phyloP scores from a whole-genome alignment of 2,329 filamentous ascomycete genomes.

The Tolypocladium tropicale region DNA sequence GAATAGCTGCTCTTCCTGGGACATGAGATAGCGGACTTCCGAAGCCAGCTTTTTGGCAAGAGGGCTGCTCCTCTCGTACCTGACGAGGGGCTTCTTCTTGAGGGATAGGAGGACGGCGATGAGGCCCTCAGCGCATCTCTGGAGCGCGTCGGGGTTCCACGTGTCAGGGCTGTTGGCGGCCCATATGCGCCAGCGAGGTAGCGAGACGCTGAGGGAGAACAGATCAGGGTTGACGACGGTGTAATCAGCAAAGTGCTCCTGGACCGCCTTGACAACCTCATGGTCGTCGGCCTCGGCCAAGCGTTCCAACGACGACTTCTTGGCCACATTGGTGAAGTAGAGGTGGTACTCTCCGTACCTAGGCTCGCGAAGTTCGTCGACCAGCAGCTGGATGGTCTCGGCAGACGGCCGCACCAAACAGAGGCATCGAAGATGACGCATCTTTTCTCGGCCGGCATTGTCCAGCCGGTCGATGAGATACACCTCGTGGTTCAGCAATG shows the following conservation, averaged over 20 bases:
- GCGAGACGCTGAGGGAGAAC: constrained; percentile 66
- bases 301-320: constrained; percentile 89
- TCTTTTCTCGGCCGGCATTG: constrained; percentile 84
- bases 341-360: constrained; percentile 97
- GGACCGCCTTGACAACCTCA: constrained; percentile 86
- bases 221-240: constrained; percentile 91
- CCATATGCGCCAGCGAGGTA: constrained; percentile 71
- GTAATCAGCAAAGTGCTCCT: constrained; percentile 96
- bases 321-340: constrained; percentile 95
- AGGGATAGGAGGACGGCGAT: constrained; percentile 75
- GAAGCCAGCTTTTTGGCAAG: constrained; percentile 87
- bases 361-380: constrained; percentile 90
- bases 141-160: constrained; percentile 85
- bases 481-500: constrained; percentile 89
- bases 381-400: constrained; percentile 84
- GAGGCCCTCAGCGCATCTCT: constrained; percentile 77
- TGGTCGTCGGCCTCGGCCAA: constrained; percentile 95
- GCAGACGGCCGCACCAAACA: constrained; percentile 89
- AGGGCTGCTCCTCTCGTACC: constrained; percentile 85
- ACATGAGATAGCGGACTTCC: constrained; percentile 85
- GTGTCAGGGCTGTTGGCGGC: constrained; percentile 61
- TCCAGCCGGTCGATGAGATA: constrained; percentile 96
- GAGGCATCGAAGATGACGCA: constrained; percentile 90
- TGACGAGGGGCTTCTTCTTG: constrained; percentile 93
- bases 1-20: constrained; percentile 92